Evolutionary conservation across 129 eudicot genomes (phyloP).

Genomic region (Erigeron canadensis): DNA sequence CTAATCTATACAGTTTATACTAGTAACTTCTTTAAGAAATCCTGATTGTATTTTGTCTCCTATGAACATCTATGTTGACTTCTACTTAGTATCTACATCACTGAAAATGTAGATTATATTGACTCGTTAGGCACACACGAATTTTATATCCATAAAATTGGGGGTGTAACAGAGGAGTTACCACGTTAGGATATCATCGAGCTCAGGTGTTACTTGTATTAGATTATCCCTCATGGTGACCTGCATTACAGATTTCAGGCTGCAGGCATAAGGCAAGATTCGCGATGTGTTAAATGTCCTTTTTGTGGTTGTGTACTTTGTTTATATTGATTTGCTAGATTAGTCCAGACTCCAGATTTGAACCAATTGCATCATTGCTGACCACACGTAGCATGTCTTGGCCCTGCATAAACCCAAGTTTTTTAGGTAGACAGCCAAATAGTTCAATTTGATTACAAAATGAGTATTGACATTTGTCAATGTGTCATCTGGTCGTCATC

Average conservation of each 20-base stretch:
- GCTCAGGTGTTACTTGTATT: background rate
- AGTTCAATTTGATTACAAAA: background rate
- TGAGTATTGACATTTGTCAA: background rate
- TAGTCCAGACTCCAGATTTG: background rate
- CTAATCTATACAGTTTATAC: no score
- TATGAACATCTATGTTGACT: background rate
- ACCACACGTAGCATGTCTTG: background rate
- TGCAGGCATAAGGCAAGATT: background rate
- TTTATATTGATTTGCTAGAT: background rate
- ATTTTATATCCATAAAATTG: background rate
- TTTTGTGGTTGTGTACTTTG: background rate
- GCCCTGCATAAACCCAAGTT: background rate
- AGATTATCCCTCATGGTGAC: background rate
- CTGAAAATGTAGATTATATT: background rate
- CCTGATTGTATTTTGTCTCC: background rate
- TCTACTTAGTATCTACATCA: background rate
- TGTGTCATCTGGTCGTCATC: background rate
- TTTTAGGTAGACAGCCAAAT: background rate
- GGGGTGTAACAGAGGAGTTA: background rate
- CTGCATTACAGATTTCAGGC: background rate
- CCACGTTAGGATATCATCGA: background rate
- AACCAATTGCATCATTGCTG: background rate
- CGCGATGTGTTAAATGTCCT: background rate
- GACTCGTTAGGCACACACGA: background rate
- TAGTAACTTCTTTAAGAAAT: background rate